Percentiles rank a stretch among this genome's conserved stretches.
Evolutionary conservation across 441 rosid genomes (phyloP).

Genomic region (Rhodomyrtus psidioides): DNA sequence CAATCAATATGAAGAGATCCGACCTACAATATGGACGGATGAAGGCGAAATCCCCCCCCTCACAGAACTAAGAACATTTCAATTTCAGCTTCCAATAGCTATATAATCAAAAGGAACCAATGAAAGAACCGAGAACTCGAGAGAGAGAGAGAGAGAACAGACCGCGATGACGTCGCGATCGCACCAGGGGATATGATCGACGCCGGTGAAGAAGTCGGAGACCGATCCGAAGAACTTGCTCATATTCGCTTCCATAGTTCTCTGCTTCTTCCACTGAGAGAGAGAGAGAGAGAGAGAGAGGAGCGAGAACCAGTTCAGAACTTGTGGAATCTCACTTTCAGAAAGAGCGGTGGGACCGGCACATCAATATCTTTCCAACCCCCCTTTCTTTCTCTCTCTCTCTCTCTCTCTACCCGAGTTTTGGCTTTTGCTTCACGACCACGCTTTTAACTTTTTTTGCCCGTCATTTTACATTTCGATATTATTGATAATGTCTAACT

Average conservation of each 20-base stretch:
- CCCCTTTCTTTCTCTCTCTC: not conserved
- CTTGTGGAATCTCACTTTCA: not conserved
- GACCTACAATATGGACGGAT: not conserved
- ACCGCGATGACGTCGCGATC: constrained; percentile 71
- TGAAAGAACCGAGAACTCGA: not conserved
- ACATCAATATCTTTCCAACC: not conserved
- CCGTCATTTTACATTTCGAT: not conserved
- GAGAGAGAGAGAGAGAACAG: constrained; percentile 2
- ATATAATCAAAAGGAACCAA: not conserved
- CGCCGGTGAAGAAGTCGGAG: constrained; percentile 64
- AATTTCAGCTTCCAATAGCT: not conserved
- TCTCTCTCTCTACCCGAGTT: not conserved
- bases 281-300: not conserved
- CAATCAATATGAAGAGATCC: not conserved
- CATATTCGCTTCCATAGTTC: constrained; percentile 43
- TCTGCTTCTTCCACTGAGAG: not conserved
- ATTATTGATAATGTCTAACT: too few relatives aligned
- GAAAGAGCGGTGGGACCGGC: not conserved
- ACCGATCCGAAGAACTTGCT: constrained; percentile 60
- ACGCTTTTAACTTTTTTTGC: not conserved
- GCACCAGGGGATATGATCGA: constrained; percentile 91
- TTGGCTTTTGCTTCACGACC: not conserved
- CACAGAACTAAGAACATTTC: not conserved
- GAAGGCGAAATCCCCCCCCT: not conserved
- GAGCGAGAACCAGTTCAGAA: not conserved